Base-by-base conservation (phyloP, 768 basidiomycete genomes). In the Trametes cingulata region DNA sequence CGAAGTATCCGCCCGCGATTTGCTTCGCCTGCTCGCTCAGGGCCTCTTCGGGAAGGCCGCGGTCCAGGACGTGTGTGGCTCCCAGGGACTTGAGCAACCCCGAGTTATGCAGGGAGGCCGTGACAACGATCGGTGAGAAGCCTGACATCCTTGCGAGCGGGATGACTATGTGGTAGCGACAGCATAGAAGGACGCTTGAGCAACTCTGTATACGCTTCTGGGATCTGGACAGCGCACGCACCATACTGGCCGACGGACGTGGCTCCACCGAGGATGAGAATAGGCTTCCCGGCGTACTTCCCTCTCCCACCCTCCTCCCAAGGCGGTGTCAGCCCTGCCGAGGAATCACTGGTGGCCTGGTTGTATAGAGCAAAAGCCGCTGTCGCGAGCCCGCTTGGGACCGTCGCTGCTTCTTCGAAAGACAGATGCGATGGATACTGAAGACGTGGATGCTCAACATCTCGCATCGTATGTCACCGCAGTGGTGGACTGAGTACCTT, bases 71-170 rank as follows among this genome's bases (percentile, higher is more conserved):
- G 47, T 71, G 70, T 37, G 70, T 71, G 2, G 67, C 70, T 10
- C 70, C 70, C 37, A 68, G 64, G 0, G 58, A 56, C 51, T 62
- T 66, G 56, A 65, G 65, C 51, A 47, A 56, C 14, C 45, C 66
- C 8, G 52, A n/a, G 62, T 73, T 68, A 58, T 63, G 68, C 24
- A 57, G 56, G 12, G 72, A 73, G 2, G 69, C 68, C 13, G 69
- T 71, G 4, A 67, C 58, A 52, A 73, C 65, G 58, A 73, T 69
- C 33, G 70, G 70, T n/a, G 65, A 55, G 66, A 71, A 73, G 1
- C 72, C 72, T 8, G 72, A 70, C 9, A 73, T 50, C 24, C 59
- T 64, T 0, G 72, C 72, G 2, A 70, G 45, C 54, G 71, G 72
- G 33, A 73, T 68, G 12, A 57, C 68, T 70, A 61, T 29, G 14